These are phyloP conservation scores for Ophiostoma triangulosporum DNA, from an alignment of 2,329 filamentous ascomycete genomes.

Conservation along the genomic window DNA sequence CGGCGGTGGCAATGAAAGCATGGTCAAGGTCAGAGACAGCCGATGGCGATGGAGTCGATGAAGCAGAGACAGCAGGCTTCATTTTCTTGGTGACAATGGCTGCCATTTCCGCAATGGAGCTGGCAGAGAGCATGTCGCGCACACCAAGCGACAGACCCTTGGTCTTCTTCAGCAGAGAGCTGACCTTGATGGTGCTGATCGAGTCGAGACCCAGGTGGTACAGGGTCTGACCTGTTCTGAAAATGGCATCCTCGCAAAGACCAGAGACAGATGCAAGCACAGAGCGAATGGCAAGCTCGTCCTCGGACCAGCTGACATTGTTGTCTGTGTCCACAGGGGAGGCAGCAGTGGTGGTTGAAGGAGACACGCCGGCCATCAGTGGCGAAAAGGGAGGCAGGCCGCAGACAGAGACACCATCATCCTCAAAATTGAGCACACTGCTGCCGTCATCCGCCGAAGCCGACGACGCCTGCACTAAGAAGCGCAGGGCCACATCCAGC, in stretches of 20 bases:
- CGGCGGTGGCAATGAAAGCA: constrained; percentile 1
- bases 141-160: constrained; percentile 49
- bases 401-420: constrained; percentile 46
- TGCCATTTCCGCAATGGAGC: constrained; percentile 53
- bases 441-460: not conserved
- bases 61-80: not conserved
- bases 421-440: constrained; percentile 37
- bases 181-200: constrained; percentile 78
- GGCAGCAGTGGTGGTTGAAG: not conserved
- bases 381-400: constrained; percentile 37
- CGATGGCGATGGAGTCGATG: not conserved
- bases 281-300: constrained; percentile 28
- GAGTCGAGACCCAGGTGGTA: constrained; percentile 85
- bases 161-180: constrained; percentile 49
- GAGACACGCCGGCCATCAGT: not conserved
- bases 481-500: constrained; percentile 45
- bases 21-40: not conserved
- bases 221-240: constrained; percentile 43
- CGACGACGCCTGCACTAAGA: constrained; percentile 36
- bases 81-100: not conserved
- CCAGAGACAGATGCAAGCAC: constrained; percentile 46
- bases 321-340: not conserved
- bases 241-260: constrained; percentile 41
- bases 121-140: constrained; percentile 54
- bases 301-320: constrained; percentile 21